Conservation (phyloP, 2,329 filamentous ascomycete species). For the Cordyceps javanica region DNA sequence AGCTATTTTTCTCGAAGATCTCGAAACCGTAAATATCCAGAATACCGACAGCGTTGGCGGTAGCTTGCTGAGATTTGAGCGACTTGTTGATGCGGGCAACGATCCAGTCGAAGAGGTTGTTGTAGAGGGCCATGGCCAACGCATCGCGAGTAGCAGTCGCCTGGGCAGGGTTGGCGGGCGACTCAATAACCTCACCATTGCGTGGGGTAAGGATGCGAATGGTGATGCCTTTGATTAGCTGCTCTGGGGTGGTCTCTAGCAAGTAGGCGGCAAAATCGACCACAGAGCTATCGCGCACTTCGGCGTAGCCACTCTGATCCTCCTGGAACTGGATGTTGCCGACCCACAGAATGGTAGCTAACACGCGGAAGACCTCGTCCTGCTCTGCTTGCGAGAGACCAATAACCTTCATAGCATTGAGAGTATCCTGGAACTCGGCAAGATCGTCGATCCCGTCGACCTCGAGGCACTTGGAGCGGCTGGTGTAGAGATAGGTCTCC, state of each 20-base stretch:
- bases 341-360: conserved; percentile 86
- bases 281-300: conserved; percentile 81
- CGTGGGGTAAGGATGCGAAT: conserved; percentile 73
- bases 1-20: conserved; percentile 98
- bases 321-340: conserved; percentile 90
- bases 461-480: conserved; percentile 87
- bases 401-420: conserved; percentile 93
- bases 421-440: conserved; percentile 80
- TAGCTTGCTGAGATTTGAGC: conserved; percentile 67
- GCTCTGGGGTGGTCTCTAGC: conserved; percentile 74
- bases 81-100: conserved; percentile 87
- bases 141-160: conserved; percentile 84
- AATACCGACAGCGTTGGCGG: conserved; percentile 86
- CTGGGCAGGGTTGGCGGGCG: conserved; percentile 80
- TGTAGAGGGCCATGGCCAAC: conserved; percentile 90
- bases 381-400: conserved; percentile 83
- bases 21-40: conserved; percentile 99
- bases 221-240: conserved; percentile 82
- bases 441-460: conserved; percentile 91
- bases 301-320: conserved; percentile 82
- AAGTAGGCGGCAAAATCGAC: conserved; percentile 93
- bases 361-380: conserved; percentile 93
- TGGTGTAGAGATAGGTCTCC: conserved; percentile 90
- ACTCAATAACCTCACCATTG: conserved; percentile 61
- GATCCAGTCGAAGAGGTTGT: conserved; percentile 98